These are phyloP conservation scores for Secale cereale DNA, from an alignment of 176 grass and related monocot genomes.

Conservation along the genomic window DNA sequence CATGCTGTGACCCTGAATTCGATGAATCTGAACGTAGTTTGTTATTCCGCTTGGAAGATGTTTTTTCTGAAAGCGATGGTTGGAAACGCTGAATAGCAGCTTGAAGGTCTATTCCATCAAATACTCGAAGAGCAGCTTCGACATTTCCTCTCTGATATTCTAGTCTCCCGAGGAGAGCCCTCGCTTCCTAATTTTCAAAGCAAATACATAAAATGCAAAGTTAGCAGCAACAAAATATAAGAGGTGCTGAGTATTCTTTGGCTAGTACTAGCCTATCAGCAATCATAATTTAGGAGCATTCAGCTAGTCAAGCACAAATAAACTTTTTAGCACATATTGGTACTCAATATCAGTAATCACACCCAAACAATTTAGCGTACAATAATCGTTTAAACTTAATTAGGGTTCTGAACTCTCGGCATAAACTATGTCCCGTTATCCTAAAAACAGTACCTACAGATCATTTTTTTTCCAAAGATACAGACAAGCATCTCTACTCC, in stretches of 20 bases:
- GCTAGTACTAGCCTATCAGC: background rate
- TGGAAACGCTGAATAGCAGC: constrained; percentile 87
- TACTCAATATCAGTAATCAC: background rate
- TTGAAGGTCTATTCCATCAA: constrained; percentile 93
- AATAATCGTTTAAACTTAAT: constrained; percentile 13
- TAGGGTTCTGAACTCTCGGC: constrained; percentile 3
- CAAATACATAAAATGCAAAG: constrained; percentile 1
- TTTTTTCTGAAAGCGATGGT: constrained; percentile 60
- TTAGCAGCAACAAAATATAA: constrained; percentile 13
- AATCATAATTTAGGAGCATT: background rate
- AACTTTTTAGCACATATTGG: background rate
- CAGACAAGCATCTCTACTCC: constrained; percentile 1
- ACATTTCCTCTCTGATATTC: constrained; percentile 98
- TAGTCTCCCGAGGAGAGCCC: constrained; percentile 80
- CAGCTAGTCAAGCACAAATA: background rate
- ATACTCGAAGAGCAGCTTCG: constrained; percentile 84
- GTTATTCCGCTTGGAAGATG: constrained; percentile 44
- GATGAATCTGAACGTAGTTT: constrained; percentile 57
- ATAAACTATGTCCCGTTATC: background rate
- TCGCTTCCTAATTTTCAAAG: constrained; percentile 70
- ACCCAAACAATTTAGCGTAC: background rate
- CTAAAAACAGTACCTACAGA: background rate
- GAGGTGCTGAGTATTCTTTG: background rate
- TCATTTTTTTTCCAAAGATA: background rate
- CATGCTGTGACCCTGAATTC: constrained; percentile 75